These are phyloP conservation scores for Ramalina peruviana DNA, from an alignment of 495 filamentous ascomycete species.

Conservation along the genomic window DNA sequence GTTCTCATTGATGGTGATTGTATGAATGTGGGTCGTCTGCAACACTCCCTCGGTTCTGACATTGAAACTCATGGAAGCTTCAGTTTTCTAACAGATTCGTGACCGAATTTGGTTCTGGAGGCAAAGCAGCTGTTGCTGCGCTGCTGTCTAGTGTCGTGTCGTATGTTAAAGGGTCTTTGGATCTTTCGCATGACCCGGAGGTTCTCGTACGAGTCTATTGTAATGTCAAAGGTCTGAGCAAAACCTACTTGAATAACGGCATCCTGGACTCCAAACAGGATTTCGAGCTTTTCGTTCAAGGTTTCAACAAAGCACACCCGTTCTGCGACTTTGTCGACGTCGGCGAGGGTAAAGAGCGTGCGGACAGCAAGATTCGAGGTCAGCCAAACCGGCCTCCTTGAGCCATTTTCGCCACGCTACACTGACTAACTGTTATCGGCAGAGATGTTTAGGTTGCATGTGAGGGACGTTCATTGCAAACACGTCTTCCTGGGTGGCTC, in stretches of 20 bases:
- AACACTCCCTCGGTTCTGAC: background rate
- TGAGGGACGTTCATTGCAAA: slow-evolving; percentile 18
- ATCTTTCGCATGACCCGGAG: slow-evolving; percentile 5
- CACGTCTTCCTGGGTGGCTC: slow-evolving; percentile 21
- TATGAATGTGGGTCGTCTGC: slow-evolving; percentile 19
- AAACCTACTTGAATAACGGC: slow-evolving; percentile 13
- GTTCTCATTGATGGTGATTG: slow-evolving; percentile 23
- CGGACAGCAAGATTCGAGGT: slow-evolving; percentile 23
- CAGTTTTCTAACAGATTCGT: slow-evolving; percentile 16
- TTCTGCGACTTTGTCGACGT: slow-evolving; percentile 23
- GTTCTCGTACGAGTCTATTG: slow-evolving; percentile 20
- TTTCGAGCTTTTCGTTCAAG: slow-evolving; percentile 18
- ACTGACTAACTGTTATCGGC: background rate
- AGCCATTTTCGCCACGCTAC: too few relatives aligned
- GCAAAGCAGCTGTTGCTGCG: slow-evolving; percentile 14
- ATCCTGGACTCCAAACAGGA: slow-evolving; percentile 6
- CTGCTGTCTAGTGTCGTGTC: slow-evolving; percentile 10
- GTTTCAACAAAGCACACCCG: slow-evolving; percentile 21
- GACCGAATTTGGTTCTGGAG: slow-evolving; percentile 15
- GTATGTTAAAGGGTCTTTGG: slow-evolving; percentile 3
- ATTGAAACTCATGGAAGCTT: background rate
- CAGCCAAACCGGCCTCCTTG: background rate
- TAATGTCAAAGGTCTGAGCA: slow-evolving; percentile 20
- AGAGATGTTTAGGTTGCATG: slow-evolving; percentile 17
- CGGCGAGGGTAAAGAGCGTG: slow-evolving; percentile 23